Evolutionary conservation across 2,329 filamentous ascomycete genomes (phyloP), one percentile per base, ranked within the genome.

Genomic region (Phialophora macrospora): DNA sequence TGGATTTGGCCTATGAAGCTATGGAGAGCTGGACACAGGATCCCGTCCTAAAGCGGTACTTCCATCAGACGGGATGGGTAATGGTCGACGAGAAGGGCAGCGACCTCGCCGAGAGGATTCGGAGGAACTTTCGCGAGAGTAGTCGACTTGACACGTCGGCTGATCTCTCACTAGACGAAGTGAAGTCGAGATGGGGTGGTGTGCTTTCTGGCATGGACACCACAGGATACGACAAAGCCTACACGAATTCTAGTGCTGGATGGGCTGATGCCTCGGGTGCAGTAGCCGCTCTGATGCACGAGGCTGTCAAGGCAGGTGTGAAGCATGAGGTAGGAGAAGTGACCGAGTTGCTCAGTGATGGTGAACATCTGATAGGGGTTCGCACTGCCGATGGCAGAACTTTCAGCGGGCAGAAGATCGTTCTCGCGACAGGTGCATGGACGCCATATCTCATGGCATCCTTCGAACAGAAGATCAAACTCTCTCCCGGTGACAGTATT

Each of bases 1-100:
- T 85, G 75, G 76, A 82, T 57, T 80, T 91, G 22, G 89, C 85
- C 0, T 81, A 90, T 30, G 87, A 91, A 76, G 86, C 89, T 0
- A 86, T 88, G 72, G 83, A 87, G 59, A 76, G 85, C 0, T 91
- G 88, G 81, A 81, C 81, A 62, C 77, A 75, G 0, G 84, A 87
- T 60, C 83, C 86, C 0, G 78, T 88, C 2, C 86, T 85, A 78
- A 77, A 80, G 70, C 78, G 79, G 1, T 70, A 77, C n/a, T 89
- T 87, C 72, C 84, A 88, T 73, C 81, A 85, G 72, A 85, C 82
- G 0, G 87, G 87, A 0, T 84, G 88, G 77, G 81, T 86, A 62
- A 85, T 80, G 77, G 82, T 86, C 72, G 84, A 81, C 68, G 79
- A 83, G 51, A 79, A 77, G 38, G 77, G 72, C 1, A 78, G 80